These are phyloP conservation scores for Apiotrichum akiyoshidainum DNA, from an alignment of 1,284 basidiomycete genomes.

Conservation along the genomic window DNA sequence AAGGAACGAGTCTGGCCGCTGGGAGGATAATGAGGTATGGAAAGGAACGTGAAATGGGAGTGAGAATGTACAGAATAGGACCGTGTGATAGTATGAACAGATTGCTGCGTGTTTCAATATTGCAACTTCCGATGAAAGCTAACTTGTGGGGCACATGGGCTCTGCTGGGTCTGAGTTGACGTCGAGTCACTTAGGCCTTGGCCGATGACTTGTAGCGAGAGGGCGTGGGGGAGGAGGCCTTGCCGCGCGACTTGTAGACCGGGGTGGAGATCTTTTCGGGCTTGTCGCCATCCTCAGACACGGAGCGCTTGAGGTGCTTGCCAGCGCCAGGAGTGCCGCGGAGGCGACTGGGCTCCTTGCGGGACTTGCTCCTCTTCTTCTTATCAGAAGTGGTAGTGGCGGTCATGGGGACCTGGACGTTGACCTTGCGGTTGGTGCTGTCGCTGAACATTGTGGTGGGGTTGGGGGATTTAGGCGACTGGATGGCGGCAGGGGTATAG, in stretches of 20 bases:
- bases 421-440: conserved; percentile 7
- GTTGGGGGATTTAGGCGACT: background rate
- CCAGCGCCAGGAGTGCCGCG: conserved; percentile 44
- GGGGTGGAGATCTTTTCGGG: background rate
- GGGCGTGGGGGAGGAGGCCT: background rate
- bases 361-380: background rate
- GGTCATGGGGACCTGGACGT: background rate
- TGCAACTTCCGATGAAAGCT: background rate
- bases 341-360: conserved; percentile 8
- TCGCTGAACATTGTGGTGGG: background rate
- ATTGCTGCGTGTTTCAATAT: background rate
- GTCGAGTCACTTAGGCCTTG: background rate
- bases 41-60: background rate
- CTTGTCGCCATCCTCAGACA: background rate
- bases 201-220: background rate
- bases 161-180: background rate
- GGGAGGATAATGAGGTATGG: background rate
- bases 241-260: background rate
- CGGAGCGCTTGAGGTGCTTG: conserved; percentile 31
- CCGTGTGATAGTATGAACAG: background rate
- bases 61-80: background rate
- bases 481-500: background rate
- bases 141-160: background rate
- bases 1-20: background rate
- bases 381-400: background rate